Evolutionary conservation across 768 basidiomycete species (phyloP), one percentile per base, ranked within the genome.

Genomic region (Macrolepiota fuliginosa): DNA sequence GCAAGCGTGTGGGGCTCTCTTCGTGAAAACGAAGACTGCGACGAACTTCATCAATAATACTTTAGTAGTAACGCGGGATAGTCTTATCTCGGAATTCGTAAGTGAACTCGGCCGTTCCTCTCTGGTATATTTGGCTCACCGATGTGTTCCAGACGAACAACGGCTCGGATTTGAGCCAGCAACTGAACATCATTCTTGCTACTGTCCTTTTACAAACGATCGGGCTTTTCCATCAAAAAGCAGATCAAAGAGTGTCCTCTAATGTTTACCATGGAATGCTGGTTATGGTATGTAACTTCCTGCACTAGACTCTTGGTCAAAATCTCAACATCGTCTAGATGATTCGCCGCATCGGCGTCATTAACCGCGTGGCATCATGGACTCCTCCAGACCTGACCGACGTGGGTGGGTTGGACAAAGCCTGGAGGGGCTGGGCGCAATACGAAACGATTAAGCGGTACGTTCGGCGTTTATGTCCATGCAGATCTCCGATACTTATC

Each of bases 1-100:
- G 84, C 81, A 82, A 70, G 85, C 81, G 22, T 87, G 81, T 70
- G 89, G 83, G 61, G 89, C 82, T 25, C 74, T 84, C 55, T 85
- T 82, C 69, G 80, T 79, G 52, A 82, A 78, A 68, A 84, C 78
- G 11, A 72, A 73, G n/a, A 74, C 70, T 35, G 83, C 85, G 1
- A 65, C 72, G 58, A 72, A 72, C 45, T 88, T 83, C 71, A 83
- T 84, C 65, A 76, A 74, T 45, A 76, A 73, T 51, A 79, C 75
- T 24, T 71, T 83, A 64, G 73, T 69, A 24, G 76, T 69, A 37
- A 76, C 75, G 55, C 77, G 80, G 58, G 83, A 83, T 66, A 72
- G 77, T 63, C 75, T 85, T 64, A 74, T 82, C 65, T 73, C 76
- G 52, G 86, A 86, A 73, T 80, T 83, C 66, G 88, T 88, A 71